Base-by-base conservation (phyloP, 768 basidiomycete species). In the Tephrocybe sp. region DNA sequence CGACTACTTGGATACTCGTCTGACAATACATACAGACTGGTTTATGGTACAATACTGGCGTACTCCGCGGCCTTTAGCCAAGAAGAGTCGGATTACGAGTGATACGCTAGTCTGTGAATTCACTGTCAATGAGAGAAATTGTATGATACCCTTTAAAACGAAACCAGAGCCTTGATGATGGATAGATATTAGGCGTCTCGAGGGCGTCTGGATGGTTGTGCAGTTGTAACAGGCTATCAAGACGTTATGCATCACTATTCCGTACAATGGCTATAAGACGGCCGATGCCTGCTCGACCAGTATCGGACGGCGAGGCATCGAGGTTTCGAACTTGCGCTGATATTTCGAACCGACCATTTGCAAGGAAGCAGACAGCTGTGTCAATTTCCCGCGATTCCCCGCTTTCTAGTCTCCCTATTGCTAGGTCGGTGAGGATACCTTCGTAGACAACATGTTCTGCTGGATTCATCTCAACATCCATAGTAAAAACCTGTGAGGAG, bases 11-110 rank as follows among this genome's bases (percentile, higher is more conserved):
- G 23, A 22, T 34, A 26, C 17, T 40, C 45, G 49, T 32, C 40
- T 39, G 13, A 42, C 26, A 11, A 32, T 54, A 40, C 7, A 7
- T 26, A 51, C 48, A 89, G 87, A 39, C 72, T 91, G 60, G 91
- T 97, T 1, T 96, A 96, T 66, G 88, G 87, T 4, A 97, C 94
- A 14, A 96, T 97, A 60, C 53, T 93, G 56, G 86, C 89, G 5
- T 97, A 97, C 62, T 80, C 89, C 10, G 85, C 89, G 23, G 86
- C 84, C 19, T 92, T 94, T 68, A 86, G 70, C 56, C 83, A 89
- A 65, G 89, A 89, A 41, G 78, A 84, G 30, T 86, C 87, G n/a
- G 92, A 93, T 51, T 92, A 81, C 57, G 89, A 89, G 58, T 89
- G 60, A 76, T 51, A 40, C 44, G 45, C 32, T 50, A 59, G 31